Conservation (phyloP, 225 moss, liverwort and hornwort species). For the Sphagnum contortum region DNA sequence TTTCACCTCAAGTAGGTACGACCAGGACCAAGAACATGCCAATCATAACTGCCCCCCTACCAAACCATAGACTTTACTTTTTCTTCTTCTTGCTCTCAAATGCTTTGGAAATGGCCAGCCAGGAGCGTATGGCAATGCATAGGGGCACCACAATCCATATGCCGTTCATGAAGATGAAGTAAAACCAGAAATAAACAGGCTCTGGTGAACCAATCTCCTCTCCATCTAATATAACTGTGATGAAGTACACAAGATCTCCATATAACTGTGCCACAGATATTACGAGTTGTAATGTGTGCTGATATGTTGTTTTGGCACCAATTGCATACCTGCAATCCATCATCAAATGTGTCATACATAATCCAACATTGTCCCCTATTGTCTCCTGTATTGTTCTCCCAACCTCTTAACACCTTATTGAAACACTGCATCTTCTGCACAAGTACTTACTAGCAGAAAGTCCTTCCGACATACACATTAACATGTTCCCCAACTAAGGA, state of each 20-base stretch:
- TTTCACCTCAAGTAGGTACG: too few relatives aligned
- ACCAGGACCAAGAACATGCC: too few relatives aligned
- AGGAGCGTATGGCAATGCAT: constrained; percentile 46
- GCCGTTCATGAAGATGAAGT: constrained; percentile 67
- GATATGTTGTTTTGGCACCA: constrained; percentile 39
- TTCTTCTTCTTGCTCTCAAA: constrained; percentile 35
- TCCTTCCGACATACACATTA: not conserved
- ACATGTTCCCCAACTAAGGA: too few relatives aligned
- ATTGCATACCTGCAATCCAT: constrained; percentile 72
- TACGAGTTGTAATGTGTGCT: constrained; percentile 60
- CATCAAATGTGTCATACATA: not conserved
- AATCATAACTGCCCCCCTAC: too few relatives aligned
- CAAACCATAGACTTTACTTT: not conserved
- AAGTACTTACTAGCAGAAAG: too few relatives aligned
- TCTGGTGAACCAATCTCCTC: constrained; percentile 39
- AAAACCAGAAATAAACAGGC: constrained; percentile 74
- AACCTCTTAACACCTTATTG: too few relatives aligned
- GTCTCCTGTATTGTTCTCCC: too few relatives aligned
- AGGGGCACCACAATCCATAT: constrained; percentile 73
- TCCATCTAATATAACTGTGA: constrained; percentile 32
- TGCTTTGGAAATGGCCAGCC: constrained; percentile 42
- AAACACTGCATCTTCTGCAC: too few relatives aligned
- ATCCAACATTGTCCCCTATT: not conserved
- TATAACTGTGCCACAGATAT: constrained; percentile 70
- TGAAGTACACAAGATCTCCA: constrained; percentile 65